Percentiles rank a stretch among this genome's conserved stretches.
phyloP scores from a whole-genome alignment of 371 early-diverging fungal species.

The Rhizomucor miehei region DNA sequence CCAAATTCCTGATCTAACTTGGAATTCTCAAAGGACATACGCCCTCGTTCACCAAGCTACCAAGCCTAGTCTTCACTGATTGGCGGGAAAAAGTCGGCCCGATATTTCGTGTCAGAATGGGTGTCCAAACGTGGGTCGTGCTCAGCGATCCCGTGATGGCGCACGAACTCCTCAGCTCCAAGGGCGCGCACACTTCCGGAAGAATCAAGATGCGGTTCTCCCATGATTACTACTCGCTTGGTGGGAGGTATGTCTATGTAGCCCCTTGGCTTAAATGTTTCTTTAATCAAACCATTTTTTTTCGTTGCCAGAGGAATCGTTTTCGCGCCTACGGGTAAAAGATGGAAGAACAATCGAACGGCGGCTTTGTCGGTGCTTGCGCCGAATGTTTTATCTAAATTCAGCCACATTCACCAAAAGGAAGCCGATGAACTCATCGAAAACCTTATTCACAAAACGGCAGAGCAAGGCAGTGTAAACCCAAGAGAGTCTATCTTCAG shows the following conservation, averaged over 20 bases:
- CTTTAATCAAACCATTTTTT: not conserved
- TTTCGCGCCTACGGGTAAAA: constrained; percentile 5
- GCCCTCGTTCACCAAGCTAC: not conserved
- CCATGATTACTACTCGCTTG: constrained; percentile 8
- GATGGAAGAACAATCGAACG: constrained; percentile 14
- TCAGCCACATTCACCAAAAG: constrained; percentile 2
- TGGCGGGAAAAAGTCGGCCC: constrained; percentile 3
- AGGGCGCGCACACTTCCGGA: constrained; percentile 12
- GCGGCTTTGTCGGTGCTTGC: constrained; percentile 10
- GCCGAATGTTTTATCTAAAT: constrained; percentile 9
- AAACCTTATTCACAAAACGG: not conserved
- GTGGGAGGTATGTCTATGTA: constrained; percentile 13
- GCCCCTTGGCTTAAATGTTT: no score
- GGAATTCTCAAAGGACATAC: constrained; percentile 3
- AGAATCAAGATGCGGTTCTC: constrained; percentile 11
- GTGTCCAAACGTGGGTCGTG: constrained; percentile 19
- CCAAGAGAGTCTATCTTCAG: constrained; percentile 5
- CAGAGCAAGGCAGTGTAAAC: not conserved
- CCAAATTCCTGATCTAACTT: constrained; percentile 5
- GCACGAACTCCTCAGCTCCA: constrained; percentile 19
- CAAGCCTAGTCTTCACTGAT: not conserved
- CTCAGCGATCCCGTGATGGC: constrained; percentile 18
- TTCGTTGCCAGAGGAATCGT: constrained; percentile 11
- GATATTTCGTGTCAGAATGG: constrained; percentile 18
- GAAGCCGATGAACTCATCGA: constrained; percentile 13